Evolutionary conservation across 2,329 filamentous ascomycete species (phyloP), one percentile per base, ranked within the genome.

Genomic region (Diaporthe vaccinii): DNA sequence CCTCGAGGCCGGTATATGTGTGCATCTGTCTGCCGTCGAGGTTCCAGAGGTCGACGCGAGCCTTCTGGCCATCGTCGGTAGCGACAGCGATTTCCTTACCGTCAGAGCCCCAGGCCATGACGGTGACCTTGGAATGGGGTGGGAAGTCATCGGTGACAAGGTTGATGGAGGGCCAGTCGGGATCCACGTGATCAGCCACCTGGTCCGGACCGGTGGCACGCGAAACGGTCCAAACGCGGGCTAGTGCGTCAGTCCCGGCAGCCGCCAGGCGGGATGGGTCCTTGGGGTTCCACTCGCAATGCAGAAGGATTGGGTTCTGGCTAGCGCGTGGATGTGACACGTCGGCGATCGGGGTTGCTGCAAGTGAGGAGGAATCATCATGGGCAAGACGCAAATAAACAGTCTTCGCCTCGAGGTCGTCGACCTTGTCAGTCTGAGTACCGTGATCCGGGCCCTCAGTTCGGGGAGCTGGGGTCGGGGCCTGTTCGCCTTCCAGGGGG

Each of bases 191-290:
- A 86, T 82, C 82, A 76, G 84, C 82, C 83, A 85, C 85, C 83
- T 82, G 79, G 70, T 84, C 84, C 76, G 86, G 80, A 79, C 85
- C 84, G 79, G 87, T 84, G 81, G 86, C 86, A 87, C 88, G 89
- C 82, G 89, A 88, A 79, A 93, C 83, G 77, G 89, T 92, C 91
- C 91, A 93, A 85, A 93, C 87, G 78, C 91, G 91, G 87, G 91
- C 91, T 90, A 93, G 90, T 84, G 91, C 90, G 87, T 93, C 91
- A 83, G 90, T 92, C 80, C 91, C 91, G 86, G 90, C 91, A 87
- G 90, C 91, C 84, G 91, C 91, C 87, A 93, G 87, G 84, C 91
- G 86, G 76, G 88, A 90, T 83, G 91, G 89, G 86, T 93, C 88
- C 84, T 83, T 87, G 79, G 91, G 91, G 86, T 90, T 92, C 90